phyloP scores from a whole-genome alignment of 306 rosid species.

The Casuarina equisetifolia region DNA sequence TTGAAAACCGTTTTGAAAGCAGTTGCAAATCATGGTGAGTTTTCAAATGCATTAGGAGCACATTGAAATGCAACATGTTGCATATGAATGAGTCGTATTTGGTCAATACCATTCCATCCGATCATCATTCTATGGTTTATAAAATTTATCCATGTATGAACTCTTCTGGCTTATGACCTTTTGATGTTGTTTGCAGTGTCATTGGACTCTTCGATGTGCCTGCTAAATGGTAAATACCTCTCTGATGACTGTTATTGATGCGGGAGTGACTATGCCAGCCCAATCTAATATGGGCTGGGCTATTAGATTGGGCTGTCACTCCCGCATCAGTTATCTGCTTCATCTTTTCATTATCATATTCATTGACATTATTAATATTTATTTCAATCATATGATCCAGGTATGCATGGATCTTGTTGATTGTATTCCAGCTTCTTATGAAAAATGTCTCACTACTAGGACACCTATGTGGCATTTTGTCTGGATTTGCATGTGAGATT shows the following conservation, averaged over 20 bases:
- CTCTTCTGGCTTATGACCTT: slow-evolving; percentile 25
- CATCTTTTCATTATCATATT: slow-evolving; percentile 1
- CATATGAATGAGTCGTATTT: not conserved
- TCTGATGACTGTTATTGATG: not conserved
- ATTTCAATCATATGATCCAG: slow-evolving; percentile 44
- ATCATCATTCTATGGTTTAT: slow-evolving; percentile 21
- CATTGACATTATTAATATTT: slow-evolving; percentile 7
- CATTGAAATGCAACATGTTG: not conserved
- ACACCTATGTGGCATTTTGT: slow-evolving; percentile 95
- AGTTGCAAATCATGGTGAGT: too few species aligned
- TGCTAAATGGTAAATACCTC: slow-evolving; percentile 74
- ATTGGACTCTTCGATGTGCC: slow-evolving; percentile 95
- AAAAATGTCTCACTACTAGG: slow-evolving; percentile 88
- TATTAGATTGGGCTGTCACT: too few species aligned
- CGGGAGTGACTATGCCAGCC: too few species aligned
- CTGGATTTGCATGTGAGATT: slow-evolving; percentile 96
- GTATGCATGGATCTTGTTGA: slow-evolving; percentile 90
- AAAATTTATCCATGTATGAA: not conserved
- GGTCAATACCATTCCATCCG: not conserved
- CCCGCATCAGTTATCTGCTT: not conserved
- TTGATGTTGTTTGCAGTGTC: slow-evolving; percentile 60
- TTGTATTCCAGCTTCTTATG: slow-evolving; percentile 96
- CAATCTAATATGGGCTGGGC: too few species aligned
- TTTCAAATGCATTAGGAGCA: not conserved
- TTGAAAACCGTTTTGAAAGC: too few species aligned